phyloP scores from a whole-genome alignment of 257 asterid species.

The Ehretia macrophylla region DNA sequence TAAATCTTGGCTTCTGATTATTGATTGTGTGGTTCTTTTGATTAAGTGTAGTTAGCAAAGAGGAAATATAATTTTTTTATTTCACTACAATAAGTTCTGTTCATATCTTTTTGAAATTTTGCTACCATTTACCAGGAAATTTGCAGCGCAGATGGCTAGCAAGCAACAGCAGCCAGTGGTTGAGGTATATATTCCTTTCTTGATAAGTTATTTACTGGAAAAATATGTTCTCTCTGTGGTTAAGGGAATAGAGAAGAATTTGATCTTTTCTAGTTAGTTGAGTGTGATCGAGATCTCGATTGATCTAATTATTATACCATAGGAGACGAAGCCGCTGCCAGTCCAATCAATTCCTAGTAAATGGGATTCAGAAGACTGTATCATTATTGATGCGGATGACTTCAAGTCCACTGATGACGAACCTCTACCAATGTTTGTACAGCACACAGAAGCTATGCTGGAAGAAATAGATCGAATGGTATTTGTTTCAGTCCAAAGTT shows the following conservation, averaged over 20 bases:
- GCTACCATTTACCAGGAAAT: slow-evolving; percentile 37
- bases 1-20: neutral
- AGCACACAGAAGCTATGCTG: slow-evolving; percentile 73
- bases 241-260: neutral
- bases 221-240: neutral
- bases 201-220: neutral
- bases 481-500: neutral
- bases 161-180: slow-evolving; percentile 32
- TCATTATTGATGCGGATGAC: slow-evolving; percentile 44
- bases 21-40: slow-evolving; percentile 1
- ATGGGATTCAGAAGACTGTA: slow-evolving; percentile 29
- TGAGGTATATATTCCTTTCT: slow-evolving; percentile 28
- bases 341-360: slow-evolving; percentile 20
- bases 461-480: slow-evolving; percentile 87
- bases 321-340: slow-evolving; percentile 33
- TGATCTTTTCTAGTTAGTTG: no score
- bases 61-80: no score
- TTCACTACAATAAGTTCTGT: no score
- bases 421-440: slow-evolving; percentile 66
- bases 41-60: neutral
- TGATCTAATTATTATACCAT: neutral
- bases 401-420: slow-evolving; percentile 21
- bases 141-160: slow-evolving; percentile 55
- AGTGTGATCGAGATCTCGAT: no score
- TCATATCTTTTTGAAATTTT: neutral